A percentile compares a stretch with the other conserved stretches of the same genome.
phyloP scores from a whole-genome alignment of 345 rosid genomes.

The Salix udensis region DNA sequence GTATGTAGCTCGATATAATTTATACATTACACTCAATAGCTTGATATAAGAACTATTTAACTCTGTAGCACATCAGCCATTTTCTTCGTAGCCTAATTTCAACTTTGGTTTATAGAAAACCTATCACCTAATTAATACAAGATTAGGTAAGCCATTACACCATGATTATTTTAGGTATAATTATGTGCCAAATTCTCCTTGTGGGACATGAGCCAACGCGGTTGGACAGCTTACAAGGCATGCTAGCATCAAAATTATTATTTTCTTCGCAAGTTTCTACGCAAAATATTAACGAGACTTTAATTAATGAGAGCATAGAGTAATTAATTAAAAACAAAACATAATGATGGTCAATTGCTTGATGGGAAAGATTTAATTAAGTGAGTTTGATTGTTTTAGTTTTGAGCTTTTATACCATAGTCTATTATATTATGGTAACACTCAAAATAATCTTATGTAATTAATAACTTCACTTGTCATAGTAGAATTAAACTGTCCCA shows the following conservation, averaged over 20 bases:
- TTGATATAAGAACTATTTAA: no score
- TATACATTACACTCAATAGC: no score
- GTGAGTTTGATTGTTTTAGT: no score
- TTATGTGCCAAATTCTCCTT: neutral
- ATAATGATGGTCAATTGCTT: neutral
- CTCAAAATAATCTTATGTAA: no score
- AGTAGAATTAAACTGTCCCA: neutral
- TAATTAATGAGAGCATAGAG: no score
- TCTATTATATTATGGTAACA: no score
- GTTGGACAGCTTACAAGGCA: neutral
- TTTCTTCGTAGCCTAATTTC: neutral
- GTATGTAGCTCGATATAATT: no score
- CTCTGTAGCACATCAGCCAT: neutral
- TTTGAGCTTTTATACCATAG: no score
- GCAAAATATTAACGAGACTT: no score
- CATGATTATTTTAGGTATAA: neutral
- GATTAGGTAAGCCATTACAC: neutral
- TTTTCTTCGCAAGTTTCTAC: no score
- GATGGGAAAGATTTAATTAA: neutral
- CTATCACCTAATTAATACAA: neutral
- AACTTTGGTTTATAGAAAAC: neutral
- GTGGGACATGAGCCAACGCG: slow-evolving; percentile 6
- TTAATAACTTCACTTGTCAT: neutral
- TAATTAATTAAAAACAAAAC: neutral
- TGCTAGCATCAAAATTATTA: neutral